Conservation (phyloP, 164 flowering plant species). For the Protea cynaroides region DNA sequence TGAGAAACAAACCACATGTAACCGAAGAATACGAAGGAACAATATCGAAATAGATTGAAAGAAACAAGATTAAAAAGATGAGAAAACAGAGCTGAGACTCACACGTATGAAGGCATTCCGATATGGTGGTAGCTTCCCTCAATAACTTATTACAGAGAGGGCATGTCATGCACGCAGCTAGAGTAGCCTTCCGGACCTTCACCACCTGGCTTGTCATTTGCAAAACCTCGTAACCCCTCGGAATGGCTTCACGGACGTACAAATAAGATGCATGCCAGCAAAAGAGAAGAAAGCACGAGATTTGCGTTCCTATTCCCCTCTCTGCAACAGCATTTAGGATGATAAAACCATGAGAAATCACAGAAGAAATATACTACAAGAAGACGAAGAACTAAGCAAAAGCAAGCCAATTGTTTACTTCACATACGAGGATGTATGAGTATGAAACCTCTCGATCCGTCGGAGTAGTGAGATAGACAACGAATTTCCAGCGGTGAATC, state of each 20-base stretch:
- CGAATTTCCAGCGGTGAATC: constrained; percentile 13
- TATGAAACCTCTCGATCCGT: constrained; percentile 16
- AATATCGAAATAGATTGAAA: background rate
- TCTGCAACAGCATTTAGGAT: constrained; percentile 29
- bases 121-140: constrained; percentile 82
- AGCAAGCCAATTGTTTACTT: background rate
- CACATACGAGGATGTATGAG: too few species aligned
- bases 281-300: constrained; percentile 9
- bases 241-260: constrained; percentile 19
- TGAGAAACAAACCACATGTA: background rate
- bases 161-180: constrained; percentile 90
- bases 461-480: background rate
- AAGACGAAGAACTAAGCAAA: background rate
- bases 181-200: constrained; percentile 52
- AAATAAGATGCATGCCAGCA: constrained; percentile 35
- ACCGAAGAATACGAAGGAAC: background rate
- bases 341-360: constrained; percentile 5
- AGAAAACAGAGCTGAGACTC: constrained; percentile 18
- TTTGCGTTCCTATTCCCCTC: constrained; percentile 27
- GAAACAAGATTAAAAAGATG: constrained; percentile 1
- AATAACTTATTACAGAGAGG: constrained; percentile 75
- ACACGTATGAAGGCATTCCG: constrained; percentile 95
- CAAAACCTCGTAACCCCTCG: constrained; percentile 9
- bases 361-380: background rate
- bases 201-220: constrained; percentile 58